Percentiles rank a stretch among this genome's conserved stretches.
Conservation (phyloP, 176 grass and related monocot species). For the Olyra latifolia region DNA sequence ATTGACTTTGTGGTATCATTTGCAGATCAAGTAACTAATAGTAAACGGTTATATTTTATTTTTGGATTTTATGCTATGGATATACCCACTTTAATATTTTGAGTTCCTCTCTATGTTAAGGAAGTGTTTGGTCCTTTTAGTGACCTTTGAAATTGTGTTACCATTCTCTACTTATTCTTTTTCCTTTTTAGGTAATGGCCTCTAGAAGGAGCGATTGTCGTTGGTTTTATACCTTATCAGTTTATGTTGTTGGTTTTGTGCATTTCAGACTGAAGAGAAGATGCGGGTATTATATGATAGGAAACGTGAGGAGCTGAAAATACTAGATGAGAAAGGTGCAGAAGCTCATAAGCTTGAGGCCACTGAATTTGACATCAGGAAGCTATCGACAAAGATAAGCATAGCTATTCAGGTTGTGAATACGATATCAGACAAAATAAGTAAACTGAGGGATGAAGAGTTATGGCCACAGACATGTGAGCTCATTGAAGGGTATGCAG, state of each 20-base stretch:
- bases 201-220: constrained; percentile 15
- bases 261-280: constrained; percentile 74
- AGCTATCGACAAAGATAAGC: constrained; percentile 93
- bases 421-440: constrained; percentile 88
- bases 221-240: neutral
- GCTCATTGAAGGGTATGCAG: constrained; percentile 83
- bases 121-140: constrained; percentile 1
- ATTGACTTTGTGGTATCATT: neutral
- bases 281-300: constrained; percentile 72
- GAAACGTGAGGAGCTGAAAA: constrained; percentile 68
- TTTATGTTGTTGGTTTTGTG: constrained; percentile 24
- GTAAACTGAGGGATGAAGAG: constrained; percentile 86
- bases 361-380: constrained; percentile 64
- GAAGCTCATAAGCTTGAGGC: constrained; percentile 77
- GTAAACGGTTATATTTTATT: neutral
- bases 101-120: neutral
- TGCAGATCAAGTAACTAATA: neutral
- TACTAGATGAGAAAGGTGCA: constrained; percentile 76
- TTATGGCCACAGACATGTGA: constrained; percentile 93
- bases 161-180: neutral
- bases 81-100: neutral
- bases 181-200: neutral
- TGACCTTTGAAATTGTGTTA: neutral
- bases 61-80: neutral
- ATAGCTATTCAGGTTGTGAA: constrained; percentile 93